Evolutionary conservation across 495 filamentous ascomycete genomes (phyloP).

Genomic region (Emericellopsis terricola): DNA sequence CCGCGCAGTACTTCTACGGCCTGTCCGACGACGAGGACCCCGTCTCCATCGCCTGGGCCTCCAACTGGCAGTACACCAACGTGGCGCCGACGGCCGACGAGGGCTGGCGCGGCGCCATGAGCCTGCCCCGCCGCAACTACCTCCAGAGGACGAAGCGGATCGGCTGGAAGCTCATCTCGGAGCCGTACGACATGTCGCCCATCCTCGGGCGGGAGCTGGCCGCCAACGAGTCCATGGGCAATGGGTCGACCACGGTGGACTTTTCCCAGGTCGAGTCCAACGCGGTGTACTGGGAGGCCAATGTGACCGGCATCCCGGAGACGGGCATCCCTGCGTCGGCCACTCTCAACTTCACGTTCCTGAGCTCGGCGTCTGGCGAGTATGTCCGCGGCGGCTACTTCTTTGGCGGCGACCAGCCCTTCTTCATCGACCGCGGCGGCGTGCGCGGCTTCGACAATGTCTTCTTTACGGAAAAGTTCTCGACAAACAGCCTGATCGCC

Average conservation of each 20-base stretch:
- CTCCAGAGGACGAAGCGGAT: not conserved
- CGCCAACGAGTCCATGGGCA: not conserved
- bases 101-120: constrained; percentile 2
- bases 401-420: not conserved
- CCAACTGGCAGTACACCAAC: constrained; percentile 2
- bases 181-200: not conserved
- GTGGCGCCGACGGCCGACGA: constrained; percentile 9
- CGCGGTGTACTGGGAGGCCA: too few relatives aligned
- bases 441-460: constrained; percentile 1
- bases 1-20: constrained; percentile 2
- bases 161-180: not conserved
- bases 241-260: too few relatives aligned
- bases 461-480: constrained; percentile 14
- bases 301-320: too few relatives aligned
- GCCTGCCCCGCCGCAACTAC: not conserved
- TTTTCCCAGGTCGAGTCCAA: too few relatives aligned
- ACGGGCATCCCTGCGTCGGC: too few relatives aligned
- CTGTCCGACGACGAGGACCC: not conserved
- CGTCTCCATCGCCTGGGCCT: constrained; percentile 4
- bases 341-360: not conserved
- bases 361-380: not conserved
- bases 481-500: constrained; percentile 8
- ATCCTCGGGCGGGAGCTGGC: constrained; percentile 1
- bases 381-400: not conserved
- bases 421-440: constrained; percentile 1